A percentile compares a stretch with the other conserved stretches of the same genome.
These are phyloP conservation scores for Moricandia arvensis DNA, from an alignment of 345 rosid species.

Conservation along the genomic window DNA sequence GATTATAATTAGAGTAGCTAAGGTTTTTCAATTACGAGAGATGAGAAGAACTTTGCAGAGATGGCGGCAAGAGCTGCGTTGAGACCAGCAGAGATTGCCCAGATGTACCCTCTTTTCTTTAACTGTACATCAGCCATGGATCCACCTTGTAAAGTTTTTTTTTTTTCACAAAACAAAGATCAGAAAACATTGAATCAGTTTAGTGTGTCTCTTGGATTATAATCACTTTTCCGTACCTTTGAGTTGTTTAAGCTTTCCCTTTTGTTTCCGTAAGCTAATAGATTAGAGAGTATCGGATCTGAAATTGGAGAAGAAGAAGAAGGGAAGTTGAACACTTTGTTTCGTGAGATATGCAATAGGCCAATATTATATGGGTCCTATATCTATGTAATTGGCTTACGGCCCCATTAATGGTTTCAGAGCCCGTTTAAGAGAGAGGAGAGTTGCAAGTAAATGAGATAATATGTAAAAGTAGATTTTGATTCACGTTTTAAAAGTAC, in stretches of 20 bases:
- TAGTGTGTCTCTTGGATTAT: background rate
- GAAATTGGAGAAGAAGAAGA: slow-evolving; percentile 8
- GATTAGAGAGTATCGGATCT: slow-evolving; percentile 10
- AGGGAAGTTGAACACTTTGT: background rate
- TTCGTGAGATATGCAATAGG: too few species aligned
- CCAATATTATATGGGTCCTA: too few species aligned
- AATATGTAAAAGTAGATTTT: too few species aligned
- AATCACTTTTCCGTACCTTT: background rate
- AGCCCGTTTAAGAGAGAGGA: too few species aligned
- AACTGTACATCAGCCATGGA: slow-evolving; percentile 27
- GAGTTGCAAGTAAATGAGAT: too few species aligned
- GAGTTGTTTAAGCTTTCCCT: background rate
- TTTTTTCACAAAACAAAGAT: background rate
- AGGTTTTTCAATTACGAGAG: slow-evolving; percentile 36
- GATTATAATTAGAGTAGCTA: too few species aligned
- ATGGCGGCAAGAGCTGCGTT: slow-evolving; percentile 79
- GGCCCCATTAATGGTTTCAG: too few species aligned
- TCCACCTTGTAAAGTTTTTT: background rate
- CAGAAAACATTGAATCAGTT: background rate
- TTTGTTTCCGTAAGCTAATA: background rate
- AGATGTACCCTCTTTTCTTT: slow-evolving; percentile 55
- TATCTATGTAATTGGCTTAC: too few species aligned
- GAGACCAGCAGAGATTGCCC: slow-evolving; percentile 71
- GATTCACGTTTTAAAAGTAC: too few species aligned
- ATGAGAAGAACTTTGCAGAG: slow-evolving; percentile 66